These are phyloP conservation scores for Penicillium hordei DNA, from an alignment of 2,329 filamentous ascomycete genomes.

Conservation along the genomic window DNA sequence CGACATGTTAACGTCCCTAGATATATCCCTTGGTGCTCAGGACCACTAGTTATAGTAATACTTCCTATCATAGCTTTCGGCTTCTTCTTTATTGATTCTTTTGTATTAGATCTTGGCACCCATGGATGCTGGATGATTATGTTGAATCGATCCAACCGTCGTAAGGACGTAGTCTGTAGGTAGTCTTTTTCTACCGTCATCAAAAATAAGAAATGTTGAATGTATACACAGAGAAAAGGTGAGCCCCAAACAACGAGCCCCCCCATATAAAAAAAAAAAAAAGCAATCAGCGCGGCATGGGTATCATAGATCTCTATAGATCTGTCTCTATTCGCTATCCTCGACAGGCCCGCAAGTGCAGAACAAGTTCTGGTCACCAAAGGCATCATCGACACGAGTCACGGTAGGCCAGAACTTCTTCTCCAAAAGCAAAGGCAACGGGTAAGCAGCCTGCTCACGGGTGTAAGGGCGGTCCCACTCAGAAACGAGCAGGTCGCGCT, in stretches of 20 bases:
- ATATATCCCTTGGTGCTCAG: no score
- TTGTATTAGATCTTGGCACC: constrained; percentile 1
- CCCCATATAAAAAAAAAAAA: constrained; percentile 8
- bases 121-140: constrained; percentile 3
- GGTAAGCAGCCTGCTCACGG: constrained; percentile 82
- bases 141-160: constrained; percentile 9
- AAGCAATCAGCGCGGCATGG: constrained; percentile 27
- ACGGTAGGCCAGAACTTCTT: constrained; percentile 98
- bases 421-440: constrained; percentile 75
- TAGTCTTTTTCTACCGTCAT: constrained; percentile 4
- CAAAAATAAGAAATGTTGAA: constrained; percentile 31
- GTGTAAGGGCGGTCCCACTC: constrained; percentile 84
- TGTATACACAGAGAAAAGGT: constrained; percentile 23
- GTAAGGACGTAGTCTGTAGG: background rate
- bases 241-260: constrained; percentile 12
- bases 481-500: constrained; percentile 71
- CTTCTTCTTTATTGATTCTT: background rate
- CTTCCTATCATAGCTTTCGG: no score
- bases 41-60: no score
- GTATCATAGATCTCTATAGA: constrained; percentile 34
- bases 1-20: no score
- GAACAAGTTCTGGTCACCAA: constrained; percentile 89
- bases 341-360: constrained; percentile 90
- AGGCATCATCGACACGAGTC: constrained; percentile 84
- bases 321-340: constrained; percentile 41